Percentiles rank a stretch among this genome's conserved stretches.
These are phyloP conservation scores for Phialophora verrucosa DNA, from an alignment of 2,329 filamentous ascomycete species.

Conservation along the genomic window DNA sequence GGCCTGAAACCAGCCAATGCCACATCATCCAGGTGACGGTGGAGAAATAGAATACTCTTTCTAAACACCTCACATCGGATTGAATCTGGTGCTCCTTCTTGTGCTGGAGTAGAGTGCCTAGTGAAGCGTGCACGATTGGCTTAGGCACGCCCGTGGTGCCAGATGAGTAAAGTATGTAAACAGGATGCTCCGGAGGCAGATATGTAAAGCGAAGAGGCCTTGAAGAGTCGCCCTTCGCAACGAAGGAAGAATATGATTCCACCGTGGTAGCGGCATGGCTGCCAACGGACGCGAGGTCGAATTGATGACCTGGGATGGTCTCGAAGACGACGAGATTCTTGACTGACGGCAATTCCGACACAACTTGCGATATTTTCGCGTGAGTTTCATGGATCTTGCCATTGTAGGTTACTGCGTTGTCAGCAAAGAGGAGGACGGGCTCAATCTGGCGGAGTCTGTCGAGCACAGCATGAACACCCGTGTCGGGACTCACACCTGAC, in stretches of 20 bases:
- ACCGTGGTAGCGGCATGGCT: constrained; percentile 46
- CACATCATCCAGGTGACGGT: constrained; percentile 99
- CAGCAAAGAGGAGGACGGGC: constrained; percentile 80
- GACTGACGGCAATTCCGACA: constrained; percentile 68
- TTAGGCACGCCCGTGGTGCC: constrained; percentile 89
- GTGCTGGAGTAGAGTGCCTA: constrained; percentile 91
- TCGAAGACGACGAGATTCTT: constrained; percentile 76
- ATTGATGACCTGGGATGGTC: constrained; percentile 57
- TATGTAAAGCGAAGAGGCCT: constrained; percentile 70
- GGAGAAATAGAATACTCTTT: constrained; percentile 89
- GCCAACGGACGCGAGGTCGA: constrained; percentile 46
- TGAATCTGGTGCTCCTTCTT: constrained; percentile 96
- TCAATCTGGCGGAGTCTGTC: constrained; percentile 86
- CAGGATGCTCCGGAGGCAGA: constrained; percentile 80
- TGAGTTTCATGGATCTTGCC: constrained; percentile 84
- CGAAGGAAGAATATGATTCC: constrained; percentile 53
- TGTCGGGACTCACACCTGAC: constrained; percentile 93
- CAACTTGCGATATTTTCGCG: constrained; percentile 79
- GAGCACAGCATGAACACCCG: constrained; percentile 85
- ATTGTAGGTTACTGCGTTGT: constrained; percentile 89
- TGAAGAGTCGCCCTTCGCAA: constrained; percentile 51
- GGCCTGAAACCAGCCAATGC: constrained; percentile 91
- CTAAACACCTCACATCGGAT: constrained; percentile 74
- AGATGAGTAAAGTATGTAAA: constrained; percentile 92
- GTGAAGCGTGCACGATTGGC: constrained; percentile 89